Conservation (phyloP, 202 grass and related monocot species). For the Musa balbisiana region DNA sequence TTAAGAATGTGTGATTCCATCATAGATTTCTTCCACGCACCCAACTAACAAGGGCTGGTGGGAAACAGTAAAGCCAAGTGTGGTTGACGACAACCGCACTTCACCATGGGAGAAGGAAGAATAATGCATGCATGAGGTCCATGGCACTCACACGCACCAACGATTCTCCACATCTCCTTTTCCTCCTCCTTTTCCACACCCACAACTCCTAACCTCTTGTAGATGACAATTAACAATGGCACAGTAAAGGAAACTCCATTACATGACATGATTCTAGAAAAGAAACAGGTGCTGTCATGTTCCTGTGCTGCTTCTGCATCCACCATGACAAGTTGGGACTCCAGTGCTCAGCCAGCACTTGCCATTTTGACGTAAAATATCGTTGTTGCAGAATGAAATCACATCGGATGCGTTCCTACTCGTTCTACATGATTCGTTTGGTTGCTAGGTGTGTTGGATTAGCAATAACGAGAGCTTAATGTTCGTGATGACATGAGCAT, state of each 20-base stretch:
- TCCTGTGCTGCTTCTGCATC: slow-evolving; percentile 8
- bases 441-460: neutral
- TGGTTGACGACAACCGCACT: slow-evolving; percentile 2
- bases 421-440: no score
- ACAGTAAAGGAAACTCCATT: neutral
- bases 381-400: no score
- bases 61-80: neutral
- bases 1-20: no score
- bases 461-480: neutral
- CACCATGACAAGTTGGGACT: slow-evolving; percentile 32
- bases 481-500: neutral
- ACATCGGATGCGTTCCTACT: no score
- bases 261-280: slow-evolving; percentile 15
- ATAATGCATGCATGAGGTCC: no score
- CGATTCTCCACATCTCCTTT: slow-evolving; percentile 43
- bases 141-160: slow-evolving; percentile 6
- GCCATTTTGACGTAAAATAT: no score
- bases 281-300: slow-evolving; percentile 12
- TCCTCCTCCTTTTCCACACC: no score
- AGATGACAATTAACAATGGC: neutral
- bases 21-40: neutral
- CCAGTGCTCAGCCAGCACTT: slow-evolving; percentile 46
- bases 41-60: slow-evolving; percentile 13
- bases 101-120: no score
- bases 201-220: no score